phyloP scores from a whole-genome alignment of 805 yeast species.

The Metschnikowia colocasiae region DNA sequence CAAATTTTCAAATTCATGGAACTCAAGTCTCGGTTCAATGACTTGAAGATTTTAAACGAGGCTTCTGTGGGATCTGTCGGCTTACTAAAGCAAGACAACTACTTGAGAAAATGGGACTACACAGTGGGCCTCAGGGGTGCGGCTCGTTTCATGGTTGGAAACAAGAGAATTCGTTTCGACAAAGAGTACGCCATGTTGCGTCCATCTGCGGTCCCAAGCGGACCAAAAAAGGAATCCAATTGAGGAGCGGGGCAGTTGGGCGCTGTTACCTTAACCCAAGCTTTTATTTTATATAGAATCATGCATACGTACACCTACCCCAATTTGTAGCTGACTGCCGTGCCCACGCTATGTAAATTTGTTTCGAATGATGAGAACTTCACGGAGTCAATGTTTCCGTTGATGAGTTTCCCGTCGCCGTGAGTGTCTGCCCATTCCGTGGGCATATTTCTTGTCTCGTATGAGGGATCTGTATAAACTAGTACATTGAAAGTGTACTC shows the following conservation, averaged over 20 bases:
- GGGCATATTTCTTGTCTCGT: slow-evolving; percentile 54
- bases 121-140: slow-evolving; percentile 37
- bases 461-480: slow-evolving; percentile 69
- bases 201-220: slow-evolving; percentile 6
- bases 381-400: slow-evolving; percentile 60
- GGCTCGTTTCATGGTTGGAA: slow-evolving; percentile 51
- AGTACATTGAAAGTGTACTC: slow-evolving; percentile 76
- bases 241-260: neutral
- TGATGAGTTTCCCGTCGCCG: slow-evolving; percentile 52
- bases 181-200: slow-evolving; percentile 28
- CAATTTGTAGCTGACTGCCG: slow-evolving; percentile 59
- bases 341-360: slow-evolving; percentile 63
- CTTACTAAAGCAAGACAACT: slow-evolving; percentile 43
- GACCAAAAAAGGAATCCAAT: neutral
- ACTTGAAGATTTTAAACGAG: slow-evolving; percentile 33
- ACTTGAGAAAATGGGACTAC: slow-evolving; percentile 44
- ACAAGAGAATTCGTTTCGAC: slow-evolving; percentile 45
- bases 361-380: slow-evolving; percentile 68
- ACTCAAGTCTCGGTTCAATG: slow-evolving; percentile 41
- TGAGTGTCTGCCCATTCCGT: slow-evolving; percentile 78
- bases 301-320: slow-evolving; percentile 12
- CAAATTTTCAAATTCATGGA: slow-evolving; percentile 46
- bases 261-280: neutral
- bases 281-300: neutral
- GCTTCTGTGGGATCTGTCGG: slow-evolving; percentile 22